phyloP scores from a whole-genome alignment of 257 asterid genomes.

The Rubia yunnanensis region DNA sequence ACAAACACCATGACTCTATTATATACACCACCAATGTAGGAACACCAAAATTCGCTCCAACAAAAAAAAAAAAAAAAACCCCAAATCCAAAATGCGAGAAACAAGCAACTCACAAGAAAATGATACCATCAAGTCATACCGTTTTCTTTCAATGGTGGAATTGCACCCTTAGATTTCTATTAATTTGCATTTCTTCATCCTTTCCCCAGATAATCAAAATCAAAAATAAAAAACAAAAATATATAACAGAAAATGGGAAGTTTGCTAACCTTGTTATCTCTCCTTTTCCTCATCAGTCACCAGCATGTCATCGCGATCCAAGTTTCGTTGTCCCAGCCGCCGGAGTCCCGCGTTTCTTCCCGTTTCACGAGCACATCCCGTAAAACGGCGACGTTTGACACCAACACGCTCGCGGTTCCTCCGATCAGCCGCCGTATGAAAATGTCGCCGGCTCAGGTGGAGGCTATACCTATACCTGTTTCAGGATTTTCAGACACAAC shows the following conservation, averaged over 20 bases:
- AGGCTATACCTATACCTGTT: too few relatives aligned
- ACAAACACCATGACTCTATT: background rate
- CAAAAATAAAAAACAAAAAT: too few relatives aligned
- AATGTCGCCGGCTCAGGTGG: background rate
- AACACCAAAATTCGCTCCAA: background rate
- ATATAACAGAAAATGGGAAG: background rate
- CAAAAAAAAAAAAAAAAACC: background rate
- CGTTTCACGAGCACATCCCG: background rate
- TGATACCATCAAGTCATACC: too few relatives aligned
- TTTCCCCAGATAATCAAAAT: background rate
- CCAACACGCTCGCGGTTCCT: background rate
- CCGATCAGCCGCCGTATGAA: background rate
- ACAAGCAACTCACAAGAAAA: background rate
- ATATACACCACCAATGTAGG: too few relatives aligned
- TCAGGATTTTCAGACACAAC: background rate
- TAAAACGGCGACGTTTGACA: background rate
- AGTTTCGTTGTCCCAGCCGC: background rate
- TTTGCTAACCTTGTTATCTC: background rate
- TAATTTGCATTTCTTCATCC: background rate
- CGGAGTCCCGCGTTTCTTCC: background rate
- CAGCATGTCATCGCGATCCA: background rate
- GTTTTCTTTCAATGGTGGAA: background rate
- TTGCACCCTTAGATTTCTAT: background rate
- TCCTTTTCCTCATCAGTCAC: constrained; percentile 4
- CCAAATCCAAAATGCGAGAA: background rate